phyloP scores from a whole-genome alignment of 805 yeast species.

The Ascoidea rubescens region DNA sequence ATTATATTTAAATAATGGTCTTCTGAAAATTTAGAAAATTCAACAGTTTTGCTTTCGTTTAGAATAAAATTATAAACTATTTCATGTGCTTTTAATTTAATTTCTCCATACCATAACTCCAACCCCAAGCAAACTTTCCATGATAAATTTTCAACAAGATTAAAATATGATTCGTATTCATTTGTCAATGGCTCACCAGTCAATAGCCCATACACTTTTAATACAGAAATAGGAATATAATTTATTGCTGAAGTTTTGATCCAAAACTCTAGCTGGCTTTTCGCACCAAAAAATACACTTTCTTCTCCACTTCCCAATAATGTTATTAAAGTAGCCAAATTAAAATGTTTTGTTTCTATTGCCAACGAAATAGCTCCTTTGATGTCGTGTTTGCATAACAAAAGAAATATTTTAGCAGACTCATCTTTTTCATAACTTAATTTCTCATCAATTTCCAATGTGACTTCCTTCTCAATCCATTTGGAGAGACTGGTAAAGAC shows the following conservation, averaged over 20 bases:
- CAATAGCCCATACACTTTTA: slow-evolving; percentile 51
- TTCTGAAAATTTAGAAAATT: slow-evolving; percentile 7
- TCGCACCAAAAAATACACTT: slow-evolving; percentile 40
- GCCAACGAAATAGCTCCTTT: slow-evolving; percentile 51
- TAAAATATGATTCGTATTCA: slow-evolving; percentile 18
- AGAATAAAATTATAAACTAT: slow-evolving; percentile 18
- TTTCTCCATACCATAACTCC: slow-evolving; percentile 48
- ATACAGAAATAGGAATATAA: slow-evolving; percentile 37
- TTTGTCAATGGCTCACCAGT: slow-evolving; percentile 31
- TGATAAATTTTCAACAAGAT: slow-evolving; percentile 31
- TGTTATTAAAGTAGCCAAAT: slow-evolving; percentile 57
- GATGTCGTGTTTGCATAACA: slow-evolving; percentile 40
- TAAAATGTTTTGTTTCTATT: slow-evolving; percentile 44
- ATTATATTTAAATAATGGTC: slow-evolving; percentile 15
- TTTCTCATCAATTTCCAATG: slow-evolving; percentile 22
- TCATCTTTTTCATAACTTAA: slow-evolving; percentile 19
- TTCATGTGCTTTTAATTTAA: slow-evolving; percentile 21
- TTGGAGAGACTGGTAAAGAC: slow-evolving; percentile 19
- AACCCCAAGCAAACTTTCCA: slow-evolving; percentile 57
- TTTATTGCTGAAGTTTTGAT: slow-evolving; percentile 22
- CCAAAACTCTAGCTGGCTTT: slow-evolving; percentile 58
- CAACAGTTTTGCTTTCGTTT: slow-evolving; percentile 8
- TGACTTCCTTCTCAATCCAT: slow-evolving; percentile 43
- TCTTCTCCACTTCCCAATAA: slow-evolving; percentile 59
- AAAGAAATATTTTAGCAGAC: slow-evolving; percentile 36